phyloP scores from a whole-genome alignment of 2,329 filamentous ascomycete genomes.

The Ploettnerulaceae sp. region DNA sequence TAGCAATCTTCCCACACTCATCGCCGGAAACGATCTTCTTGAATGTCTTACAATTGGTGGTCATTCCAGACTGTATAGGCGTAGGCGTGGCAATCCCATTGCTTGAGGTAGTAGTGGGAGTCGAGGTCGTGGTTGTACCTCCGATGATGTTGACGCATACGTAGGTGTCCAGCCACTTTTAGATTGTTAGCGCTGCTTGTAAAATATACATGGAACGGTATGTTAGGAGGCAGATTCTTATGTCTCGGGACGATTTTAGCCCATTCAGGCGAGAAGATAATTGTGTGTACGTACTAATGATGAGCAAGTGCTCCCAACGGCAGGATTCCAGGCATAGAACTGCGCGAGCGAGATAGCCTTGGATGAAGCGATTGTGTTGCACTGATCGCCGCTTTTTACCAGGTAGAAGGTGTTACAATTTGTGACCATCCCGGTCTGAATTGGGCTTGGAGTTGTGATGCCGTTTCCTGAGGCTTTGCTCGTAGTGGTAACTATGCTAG shows the following conservation, averaged over 20 bases:
- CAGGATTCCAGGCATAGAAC: constrained; percentile 29
- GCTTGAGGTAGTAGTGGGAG: constrained; percentile 15
- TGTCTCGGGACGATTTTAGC: no score
- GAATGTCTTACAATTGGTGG: constrained; percentile 32
- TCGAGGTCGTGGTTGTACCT: constrained; percentile 8
- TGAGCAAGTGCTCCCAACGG: constrained; percentile 8
- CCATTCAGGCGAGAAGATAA: no score
- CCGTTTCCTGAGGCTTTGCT: no score
- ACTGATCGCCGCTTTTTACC: constrained; percentile 25
- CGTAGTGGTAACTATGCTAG: no score
- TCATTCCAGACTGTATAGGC: constrained; percentile 31
- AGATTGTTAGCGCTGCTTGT: no score
- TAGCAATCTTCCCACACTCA: constrained; percentile 28
- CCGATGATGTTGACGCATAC: constrained; percentile 4
- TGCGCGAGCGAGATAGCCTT: constrained; percentile 26
- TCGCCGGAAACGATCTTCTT: constrained; percentile 24
- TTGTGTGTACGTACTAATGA: no score
- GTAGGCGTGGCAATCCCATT: constrained; percentile 30
- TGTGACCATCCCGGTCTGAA: constrained; percentile 29
- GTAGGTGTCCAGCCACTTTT: neutral
- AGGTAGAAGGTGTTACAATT: constrained; percentile 33
- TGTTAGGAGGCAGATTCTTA: no score
- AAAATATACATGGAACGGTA: no score
- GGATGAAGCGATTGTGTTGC: constrained; percentile 24
- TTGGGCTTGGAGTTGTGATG: constrained; percentile 26